A percentile compares a stretch with the other conserved stretches of the same genome.
phyloP scores from a whole-genome alignment of 768 basidiomycete species.

The Hygrocybe punicea region DNA sequence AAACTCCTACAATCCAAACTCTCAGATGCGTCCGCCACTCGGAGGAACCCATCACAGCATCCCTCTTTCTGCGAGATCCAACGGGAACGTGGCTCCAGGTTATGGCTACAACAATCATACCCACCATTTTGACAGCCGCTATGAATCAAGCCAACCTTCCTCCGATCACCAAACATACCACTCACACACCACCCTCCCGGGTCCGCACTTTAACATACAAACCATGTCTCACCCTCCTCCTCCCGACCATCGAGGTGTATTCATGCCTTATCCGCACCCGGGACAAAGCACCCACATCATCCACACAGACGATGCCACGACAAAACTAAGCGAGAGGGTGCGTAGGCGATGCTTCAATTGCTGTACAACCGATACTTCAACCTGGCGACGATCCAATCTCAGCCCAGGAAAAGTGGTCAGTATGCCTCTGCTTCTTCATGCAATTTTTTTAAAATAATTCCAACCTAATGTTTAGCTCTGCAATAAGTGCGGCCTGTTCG shows the following conservation, averaged over 20 bases:
- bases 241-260: slow-evolving; percentile 14
- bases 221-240: slow-evolving; percentile 15
- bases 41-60: slow-evolving; percentile 26
- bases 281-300: slow-evolving; percentile 35
- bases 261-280: slow-evolving; percentile 28
- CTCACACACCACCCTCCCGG: slow-evolving; percentile 17
- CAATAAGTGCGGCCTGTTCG: slow-evolving; percentile 77
- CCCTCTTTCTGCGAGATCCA: slow-evolving; percentile 13
- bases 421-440: slow-evolving; percentile 11
- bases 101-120: slow-evolving; percentile 20
- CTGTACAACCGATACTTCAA: slow-evolving; percentile 79
- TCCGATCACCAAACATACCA: background rate
- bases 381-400: slow-evolving; percentile 74
- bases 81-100: slow-evolving; percentile 4
- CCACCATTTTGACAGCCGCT: slow-evolving; percentile 10
- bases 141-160: slow-evolving; percentile 5
- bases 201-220: slow-evolving; percentile 16
- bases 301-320: slow-evolving; percentile 76
- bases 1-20: slow-evolving; percentile 36
- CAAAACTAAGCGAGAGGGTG: slow-evolving; percentile 74
- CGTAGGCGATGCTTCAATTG: slow-evolving; percentile 80
- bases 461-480: slow-evolving; percentile 38
- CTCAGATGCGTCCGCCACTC: slow-evolving; percentile 17
- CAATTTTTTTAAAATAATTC: background rate
- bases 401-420: slow-evolving; percentile 74